Percentiles rank a stretch among this genome's conserved stretches.
Evolutionary conservation across 139 green algal genomes (phyloP).

Genomic region (Chlorella ohadii): DNA sequence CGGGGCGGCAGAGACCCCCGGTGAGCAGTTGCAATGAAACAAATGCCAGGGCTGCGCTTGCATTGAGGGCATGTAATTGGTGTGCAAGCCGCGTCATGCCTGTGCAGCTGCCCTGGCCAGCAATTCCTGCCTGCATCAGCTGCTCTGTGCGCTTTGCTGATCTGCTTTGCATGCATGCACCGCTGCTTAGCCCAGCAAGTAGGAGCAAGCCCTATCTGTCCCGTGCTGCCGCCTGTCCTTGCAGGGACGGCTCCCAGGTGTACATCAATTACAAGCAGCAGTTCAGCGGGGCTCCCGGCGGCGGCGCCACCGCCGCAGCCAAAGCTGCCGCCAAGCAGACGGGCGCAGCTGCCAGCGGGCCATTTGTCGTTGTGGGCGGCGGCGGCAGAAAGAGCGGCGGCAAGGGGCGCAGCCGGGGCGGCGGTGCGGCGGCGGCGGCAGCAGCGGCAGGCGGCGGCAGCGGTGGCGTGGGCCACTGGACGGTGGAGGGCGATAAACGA

Average conservation of each 20-base stretch:
- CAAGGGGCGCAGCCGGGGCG: background rate
- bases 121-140: too few species aligned
- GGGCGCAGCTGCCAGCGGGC: background rate
- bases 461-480: background rate
- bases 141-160: too few species aligned
- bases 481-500: background rate
- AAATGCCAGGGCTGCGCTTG: too few species aligned
- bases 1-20: conserved; percentile 4
- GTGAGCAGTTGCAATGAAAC: too few species aligned
- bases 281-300: background rate
- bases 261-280: conserved; percentile 19
- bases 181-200: background rate
- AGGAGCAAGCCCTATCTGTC: too few species aligned
- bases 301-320: conserved; percentile 10
- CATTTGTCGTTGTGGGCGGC: background rate
- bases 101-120: background rate
- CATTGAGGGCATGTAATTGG: too few species aligned
- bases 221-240: too few species aligned
- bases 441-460: background rate
- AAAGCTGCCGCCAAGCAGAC: conserved; percentile 7
- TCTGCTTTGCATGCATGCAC: too few species aligned
- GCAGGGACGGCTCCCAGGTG: conserved; percentile 5
- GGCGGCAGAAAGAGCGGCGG: background rate
- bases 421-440: background rate
- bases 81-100: too few species aligned